Evolutionary conservation across 164 flowering plant genomes (phyloP), one percentile per base, ranked within the genome.

Genomic region (Brasenia schreberi): DNA sequence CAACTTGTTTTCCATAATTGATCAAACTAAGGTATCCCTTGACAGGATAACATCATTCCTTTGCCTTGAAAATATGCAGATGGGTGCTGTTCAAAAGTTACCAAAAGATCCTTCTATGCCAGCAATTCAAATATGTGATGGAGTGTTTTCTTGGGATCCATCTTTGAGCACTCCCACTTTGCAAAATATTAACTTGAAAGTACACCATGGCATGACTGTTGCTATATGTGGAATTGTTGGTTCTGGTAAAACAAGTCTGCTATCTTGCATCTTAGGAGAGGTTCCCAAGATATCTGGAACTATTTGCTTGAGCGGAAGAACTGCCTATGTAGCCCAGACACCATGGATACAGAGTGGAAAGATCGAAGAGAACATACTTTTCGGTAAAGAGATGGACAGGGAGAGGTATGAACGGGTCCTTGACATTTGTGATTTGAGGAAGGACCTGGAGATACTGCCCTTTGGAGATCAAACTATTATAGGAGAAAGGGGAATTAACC

Each of bases 311-410:
- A 64, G 78, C 67, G 97, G 97, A 17, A 80, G 79, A 17, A 92
- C 82, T 76, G 92, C 94, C 1, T 92, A 87, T 76, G 90, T 89
- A 62, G 81, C 96, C 63, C 97, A 92, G 68, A 85, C 92, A 4
- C 85, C 98, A 27, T 92, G 98, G 96, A 89, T 92, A 65, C 94
- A 85, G 75, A 92, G 92, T 72, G 92, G 94, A 5, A 92, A 73
- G 71, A 83, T 92, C 33, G 91, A 83, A 70, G 96, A 92, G 3
- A 92, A 92, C 67, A 84, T 92, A 61, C 75, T 92, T 77, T 92
- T 89, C 72, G 89, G 95, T n/a, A 77, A 82, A 70, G 81, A 79
- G 71, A 89, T 92, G 96, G 82, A 87, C 59, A 72, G 81, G 66
- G 84, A 79, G 61, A 76, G 68, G 67, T 89, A 92, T 71, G 90